Percentiles rank a stretch among this genome's conserved stretches.
Evolutionary conservation across 108 stramenopile genomes (phyloP).

Genomic region (Ochromonas danica): DNA sequence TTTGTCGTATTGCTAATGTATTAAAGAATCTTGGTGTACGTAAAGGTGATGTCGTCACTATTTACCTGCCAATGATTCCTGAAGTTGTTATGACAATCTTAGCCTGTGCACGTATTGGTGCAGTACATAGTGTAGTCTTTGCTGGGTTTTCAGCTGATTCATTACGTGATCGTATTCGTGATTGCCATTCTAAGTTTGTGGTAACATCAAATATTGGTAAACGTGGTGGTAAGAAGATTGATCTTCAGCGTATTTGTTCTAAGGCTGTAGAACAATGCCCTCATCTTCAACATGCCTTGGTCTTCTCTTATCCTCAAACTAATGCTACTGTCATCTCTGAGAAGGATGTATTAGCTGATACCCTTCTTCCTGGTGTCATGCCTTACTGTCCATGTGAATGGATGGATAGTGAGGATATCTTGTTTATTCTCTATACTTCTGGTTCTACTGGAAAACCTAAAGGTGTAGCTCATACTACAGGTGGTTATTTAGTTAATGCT

Average conservation of each 20-base stretch:
- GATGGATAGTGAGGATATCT: constrained; percentile 90
- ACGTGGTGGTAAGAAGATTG: constrained; percentile 71
- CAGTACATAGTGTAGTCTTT: constrained; percentile 93
- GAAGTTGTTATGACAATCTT: constrained; percentile 93
- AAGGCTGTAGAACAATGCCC: constrained; percentile 68
- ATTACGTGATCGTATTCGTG: constrained; percentile 79
- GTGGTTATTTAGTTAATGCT: constrained; percentile 88
- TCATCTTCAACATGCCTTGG: constrained; percentile 72
- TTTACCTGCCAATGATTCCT: constrained; percentile 99
- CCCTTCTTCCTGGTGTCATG: constrained; percentile 68
- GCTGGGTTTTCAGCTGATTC: constrained; percentile 93
- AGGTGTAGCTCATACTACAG: constrained; percentile 88
- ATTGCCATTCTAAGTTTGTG: constrained; percentile 72
- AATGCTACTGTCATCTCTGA: constrained; percentile 2
- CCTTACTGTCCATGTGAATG: constrained; percentile 90
- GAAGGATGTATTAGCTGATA: constrained; percentile 79
- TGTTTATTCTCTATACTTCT: constrained; percentile 95
- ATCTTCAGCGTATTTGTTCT: constrained; percentile 82
- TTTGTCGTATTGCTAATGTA: constrained; percentile 84
- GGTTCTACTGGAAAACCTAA: constrained; percentile 94
- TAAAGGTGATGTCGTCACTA: constrained; percentile 89
- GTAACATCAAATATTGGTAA: constrained; percentile 79
- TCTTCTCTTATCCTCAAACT: constrained; percentile 71
- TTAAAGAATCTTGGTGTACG: constrained; percentile 64
- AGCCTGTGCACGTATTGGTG: constrained; percentile 94